phyloP scores from a whole-genome alignment of 192 early-diverging fungal genomes.

The Anaeromyces robustus region DNA sequence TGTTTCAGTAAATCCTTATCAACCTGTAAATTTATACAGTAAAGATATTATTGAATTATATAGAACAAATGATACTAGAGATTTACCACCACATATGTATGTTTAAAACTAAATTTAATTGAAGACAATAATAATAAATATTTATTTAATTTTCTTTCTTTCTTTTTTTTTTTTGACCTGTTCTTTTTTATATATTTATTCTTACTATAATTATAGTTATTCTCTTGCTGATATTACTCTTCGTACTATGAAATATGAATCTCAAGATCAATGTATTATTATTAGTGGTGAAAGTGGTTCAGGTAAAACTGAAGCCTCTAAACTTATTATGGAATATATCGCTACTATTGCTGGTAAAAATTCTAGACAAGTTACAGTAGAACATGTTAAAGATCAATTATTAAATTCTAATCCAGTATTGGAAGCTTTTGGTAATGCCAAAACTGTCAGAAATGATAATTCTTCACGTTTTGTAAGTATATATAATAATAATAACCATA shows the following conservation, averaged over 20 bases:
- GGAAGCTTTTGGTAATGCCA: conserved; percentile 21
- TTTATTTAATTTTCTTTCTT: no score
- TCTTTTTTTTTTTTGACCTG: no score
- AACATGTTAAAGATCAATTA: neutral
- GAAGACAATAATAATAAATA: no score
- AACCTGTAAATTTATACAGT: neutral
- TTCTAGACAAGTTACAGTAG: neutral
- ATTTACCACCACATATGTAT: neutral
- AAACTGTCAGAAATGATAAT: conserved; percentile 37
- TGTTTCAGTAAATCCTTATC: neutral
- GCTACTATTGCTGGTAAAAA: neutral
- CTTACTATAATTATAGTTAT: neutral
- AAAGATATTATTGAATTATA: neutral
- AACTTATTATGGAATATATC: conserved; percentile 27
- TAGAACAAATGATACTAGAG: neutral
- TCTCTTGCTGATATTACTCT: neutral
- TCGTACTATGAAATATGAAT: neutral
- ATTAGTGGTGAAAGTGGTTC: conserved; percentile 68
- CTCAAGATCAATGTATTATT: neutral
- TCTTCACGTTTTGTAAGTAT: conserved; percentile 29
- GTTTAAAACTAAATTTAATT: no score
- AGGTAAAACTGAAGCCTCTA: conserved; percentile 66
- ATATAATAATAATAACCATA: no score
- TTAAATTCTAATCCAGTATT: neutral
- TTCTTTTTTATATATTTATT: no score